Evolutionary conservation across 1,284 basidiomycete species (phyloP).

Genomic region (Leccinum pachyderme): DNA sequence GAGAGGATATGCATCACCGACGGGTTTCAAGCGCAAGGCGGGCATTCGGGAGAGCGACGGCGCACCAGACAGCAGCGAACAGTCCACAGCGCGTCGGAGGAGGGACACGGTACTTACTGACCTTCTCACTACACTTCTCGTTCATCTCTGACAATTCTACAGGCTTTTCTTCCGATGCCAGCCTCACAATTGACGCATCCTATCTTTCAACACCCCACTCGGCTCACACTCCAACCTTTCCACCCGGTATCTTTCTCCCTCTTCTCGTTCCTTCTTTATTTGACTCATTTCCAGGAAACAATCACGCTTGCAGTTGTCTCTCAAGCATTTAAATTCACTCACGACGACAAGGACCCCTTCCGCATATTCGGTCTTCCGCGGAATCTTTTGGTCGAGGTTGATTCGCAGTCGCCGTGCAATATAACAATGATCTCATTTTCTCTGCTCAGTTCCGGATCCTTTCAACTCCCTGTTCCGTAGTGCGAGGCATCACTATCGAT

Average conservation of each 20-base stretch:
- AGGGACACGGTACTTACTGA: conserved; percentile 26
- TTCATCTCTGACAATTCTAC: not conserved
- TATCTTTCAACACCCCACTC: conserved; percentile 55
- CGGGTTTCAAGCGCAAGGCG: conserved; percentile 27
- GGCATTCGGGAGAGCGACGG: conserved; percentile 11
- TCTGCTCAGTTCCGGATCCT: conserved; percentile 59
- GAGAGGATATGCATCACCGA: conserved; percentile 24
- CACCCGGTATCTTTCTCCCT: conserved; percentile 21
- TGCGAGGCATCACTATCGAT: conserved; percentile 61
- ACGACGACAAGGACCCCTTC: conserved; percentile 47
- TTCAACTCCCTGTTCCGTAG: conserved; percentile 61
- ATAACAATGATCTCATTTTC: not conserved
- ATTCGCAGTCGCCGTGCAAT: conserved; percentile 27
- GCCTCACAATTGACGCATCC: conserved; percentile 45
- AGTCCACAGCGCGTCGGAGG: conserved; percentile 25
- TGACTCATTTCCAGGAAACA: conserved; percentile 32
- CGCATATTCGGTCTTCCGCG: conserved; percentile 65
- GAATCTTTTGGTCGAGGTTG: conserved; percentile 62
- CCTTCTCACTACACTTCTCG: not conserved
- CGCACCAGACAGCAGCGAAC: conserved; percentile 17
- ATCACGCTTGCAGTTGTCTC: conserved; percentile 28
- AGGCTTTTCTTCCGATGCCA: conserved; percentile 35
- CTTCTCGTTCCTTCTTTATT: not conserved
- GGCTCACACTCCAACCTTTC: conserved; percentile 49
- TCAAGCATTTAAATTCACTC: conserved; percentile 34